These are phyloP conservation scores for Fusarium solani-melongenae DNA, from an alignment of 2,329 filamentous ascomycete genomes.

Conservation along the genomic window DNA sequence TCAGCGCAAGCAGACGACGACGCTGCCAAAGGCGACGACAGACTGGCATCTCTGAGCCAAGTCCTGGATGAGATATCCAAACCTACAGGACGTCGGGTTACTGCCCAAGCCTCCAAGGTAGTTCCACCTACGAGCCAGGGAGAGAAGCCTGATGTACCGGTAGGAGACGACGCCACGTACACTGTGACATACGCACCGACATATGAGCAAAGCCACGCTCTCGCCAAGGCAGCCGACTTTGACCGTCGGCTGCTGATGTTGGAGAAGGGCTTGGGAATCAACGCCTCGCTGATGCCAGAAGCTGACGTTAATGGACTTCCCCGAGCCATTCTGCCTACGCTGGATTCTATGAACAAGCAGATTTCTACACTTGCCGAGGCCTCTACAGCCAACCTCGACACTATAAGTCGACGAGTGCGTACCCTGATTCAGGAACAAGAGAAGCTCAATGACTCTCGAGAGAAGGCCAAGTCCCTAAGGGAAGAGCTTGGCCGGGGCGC, in stretches of 20 bases:
- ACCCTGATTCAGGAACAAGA: conserved; percentile 79
- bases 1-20: conserved; percentile 60
- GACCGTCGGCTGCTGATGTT: conserved; percentile 82
- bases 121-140: conserved; percentile 15
- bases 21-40: conserved; percentile 49
- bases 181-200: conserved; percentile 72
- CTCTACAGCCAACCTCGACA: conserved; percentile 78
- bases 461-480: conserved; percentile 70
- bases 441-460: conserved; percentile 72
- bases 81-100: conserved; percentile 35
- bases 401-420: conserved; percentile 75
- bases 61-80: conserved; percentile 74
- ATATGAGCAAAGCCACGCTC: conserved; percentile 75
- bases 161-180: conserved; percentile 61
- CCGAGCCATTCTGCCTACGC: conserved; percentile 81
- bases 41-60: conserved; percentile 74
- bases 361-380: conserved; percentile 79
- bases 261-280: conserved; percentile 84
- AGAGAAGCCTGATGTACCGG: conserved; percentile 32
- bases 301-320: conserved; percentile 66
- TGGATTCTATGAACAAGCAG: conserved; percentile 84
- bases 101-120: conserved; percentile 20
- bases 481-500: conserved; percentile 66
- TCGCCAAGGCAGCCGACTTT: conserved; percentile 88
- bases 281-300: conserved; percentile 73